Evolutionary conservation across 2,329 filamentous ascomycete genomes (phyloP).

Genomic region (Xylaria sp.): DNA sequence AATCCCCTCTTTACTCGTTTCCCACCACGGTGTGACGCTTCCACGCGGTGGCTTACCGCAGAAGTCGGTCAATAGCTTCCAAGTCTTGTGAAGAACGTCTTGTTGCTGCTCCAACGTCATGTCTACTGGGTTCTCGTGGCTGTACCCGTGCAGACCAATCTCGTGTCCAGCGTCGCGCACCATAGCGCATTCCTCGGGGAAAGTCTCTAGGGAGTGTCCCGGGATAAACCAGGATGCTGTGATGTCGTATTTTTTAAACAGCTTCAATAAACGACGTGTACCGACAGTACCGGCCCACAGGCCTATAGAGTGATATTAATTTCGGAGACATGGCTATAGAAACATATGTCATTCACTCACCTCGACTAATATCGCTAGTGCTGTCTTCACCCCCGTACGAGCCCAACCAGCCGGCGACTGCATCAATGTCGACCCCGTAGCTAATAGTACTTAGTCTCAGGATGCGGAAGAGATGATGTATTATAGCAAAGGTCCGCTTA

Average conservation of each 20-base stretch:
- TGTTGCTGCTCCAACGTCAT: constrained; percentile 81
- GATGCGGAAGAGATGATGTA: background rate
- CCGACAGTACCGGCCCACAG: constrained; percentile 75
- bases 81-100: constrained; percentile 80
- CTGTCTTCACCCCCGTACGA: constrained; percentile 80
- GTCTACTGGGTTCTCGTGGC: constrained; percentile 76
- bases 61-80: constrained; percentile 76
- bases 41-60: constrained; percentile 77
- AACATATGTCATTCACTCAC: constrained; percentile 50
- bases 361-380: constrained; percentile 77
- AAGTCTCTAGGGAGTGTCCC: constrained; percentile 72
- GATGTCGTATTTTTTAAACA: constrained; percentile 63
- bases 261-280: constrained; percentile 72
- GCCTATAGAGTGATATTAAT: constrained; percentile 10
- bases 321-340: background rate
- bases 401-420: constrained; percentile 80
- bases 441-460: constrained; percentile 4
- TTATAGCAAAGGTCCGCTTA: constrained; percentile 7
- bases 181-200: constrained; percentile 68
- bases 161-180: constrained; percentile 74
- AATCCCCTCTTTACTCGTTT: constrained; percentile 74
- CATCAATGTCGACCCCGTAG: constrained; percentile 73
- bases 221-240: constrained; percentile 59
- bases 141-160: constrained; percentile 73
- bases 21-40: constrained; percentile 79